Conservation (phyloP, 2,329 filamentous ascomycete species). For the Alternaria ethzedia region DNA sequence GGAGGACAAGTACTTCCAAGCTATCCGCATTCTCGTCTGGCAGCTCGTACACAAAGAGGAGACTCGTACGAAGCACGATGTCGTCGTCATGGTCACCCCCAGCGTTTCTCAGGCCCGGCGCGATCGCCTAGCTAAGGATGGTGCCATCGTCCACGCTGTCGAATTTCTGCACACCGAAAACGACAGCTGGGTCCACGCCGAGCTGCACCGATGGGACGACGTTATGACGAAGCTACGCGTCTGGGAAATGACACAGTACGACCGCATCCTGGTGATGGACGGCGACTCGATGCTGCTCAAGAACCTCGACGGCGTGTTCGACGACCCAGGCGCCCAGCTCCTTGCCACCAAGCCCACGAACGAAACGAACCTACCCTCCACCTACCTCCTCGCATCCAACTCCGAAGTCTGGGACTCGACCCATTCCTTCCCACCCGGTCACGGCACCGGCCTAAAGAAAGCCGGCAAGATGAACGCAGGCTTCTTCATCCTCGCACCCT, state of each 20-base stretch:
- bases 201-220: slow-evolving; percentile 37
- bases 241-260: slow-evolving; percentile 48
- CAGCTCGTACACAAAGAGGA: slow-evolving; percentile 35
- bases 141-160: slow-evolving; percentile 33
- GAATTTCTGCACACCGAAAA: slow-evolving; percentile 28
- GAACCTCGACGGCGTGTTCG: slow-evolving; percentile 44
- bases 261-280: slow-evolving; percentile 45
- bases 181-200: slow-evolving; percentile 23
- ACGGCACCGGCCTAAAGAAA: slow-evolving; percentile 37
- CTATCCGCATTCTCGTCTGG: slow-evolving; percentile 38
- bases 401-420: slow-evolving; percentile 38
- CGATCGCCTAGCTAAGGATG: slow-evolving; percentile 30
- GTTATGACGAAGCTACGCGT: slow-evolving; percentile 50
- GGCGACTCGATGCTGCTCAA: slow-evolving; percentile 42
- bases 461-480: slow-evolving; percentile 46
- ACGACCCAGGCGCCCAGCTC: slow-evolving; percentile 36
- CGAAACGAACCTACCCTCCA: slow-evolving; percentile 26
- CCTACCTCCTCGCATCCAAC: slow-evolving; percentile 44
- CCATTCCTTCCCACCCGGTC: slow-evolving; percentile 45
- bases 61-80: slow-evolving; percentile 30
- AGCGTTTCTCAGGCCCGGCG: slow-evolving; percentile 26
- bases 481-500: slow-evolving; percentile 47
- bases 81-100: slow-evolving; percentile 37
- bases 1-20: slow-evolving; percentile 37
- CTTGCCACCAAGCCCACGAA: slow-evolving; percentile 1